Percentiles rank a stretch among this genome's conserved stretches.
Conservation (phyloP, 1,139 yeast species). For the Chernovozyma sophiae-reginae region DNA sequence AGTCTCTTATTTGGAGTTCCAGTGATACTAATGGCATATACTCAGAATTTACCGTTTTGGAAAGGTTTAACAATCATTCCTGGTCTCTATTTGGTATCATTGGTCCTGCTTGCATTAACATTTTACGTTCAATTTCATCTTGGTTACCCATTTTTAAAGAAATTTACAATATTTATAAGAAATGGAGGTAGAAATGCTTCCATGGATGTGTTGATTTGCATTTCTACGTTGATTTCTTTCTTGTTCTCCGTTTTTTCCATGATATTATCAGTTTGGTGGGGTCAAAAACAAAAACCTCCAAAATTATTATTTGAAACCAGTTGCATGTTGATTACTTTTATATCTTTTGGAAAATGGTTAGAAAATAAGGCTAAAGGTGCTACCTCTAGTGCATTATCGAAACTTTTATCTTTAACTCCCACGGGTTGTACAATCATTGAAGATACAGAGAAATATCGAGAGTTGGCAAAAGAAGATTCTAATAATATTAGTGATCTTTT, state of each 20-base stretch:
- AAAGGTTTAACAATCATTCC: slow-evolving; percentile 27
- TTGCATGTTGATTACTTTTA: slow-evolving; percentile 77
- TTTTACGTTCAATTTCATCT: slow-evolving; percentile 66
- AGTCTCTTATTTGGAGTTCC: slow-evolving; percentile 61
- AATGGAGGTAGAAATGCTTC: slow-evolving; percentile 69
- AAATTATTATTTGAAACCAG: slow-evolving; percentile 82
- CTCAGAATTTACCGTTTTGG: slow-evolving; percentile 35
- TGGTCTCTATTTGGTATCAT: slow-evolving; percentile 56
- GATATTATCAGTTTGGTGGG: slow-evolving; percentile 35
- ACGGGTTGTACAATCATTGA: slow-evolving; percentile 64
- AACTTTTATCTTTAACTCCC: slow-evolving; percentile 77
- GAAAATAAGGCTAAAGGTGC: slow-evolving; percentile 94
- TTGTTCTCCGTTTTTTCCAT: slow-evolving; percentile 66
- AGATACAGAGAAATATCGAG: slow-evolving; percentile 28
- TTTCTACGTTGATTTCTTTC: slow-evolving; percentile 80
- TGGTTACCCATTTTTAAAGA: slow-evolving; percentile 60
- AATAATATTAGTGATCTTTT: slow-evolving; percentile 13
- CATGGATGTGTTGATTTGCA: slow-evolving; percentile 88
- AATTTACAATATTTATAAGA: slow-evolving; percentile 60
- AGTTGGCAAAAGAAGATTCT: slow-evolving; percentile 10
- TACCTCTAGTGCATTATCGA: slow-evolving; percentile 83
- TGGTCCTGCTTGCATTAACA: slow-evolving; percentile 60
- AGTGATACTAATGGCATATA: slow-evolving; percentile 52
- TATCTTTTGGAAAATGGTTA: slow-evolving; percentile 83
- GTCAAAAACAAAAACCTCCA: slow-evolving; percentile 47